Base-by-base conservation (phyloP, 306 rosid species). In the Lupinus albus region DNA sequence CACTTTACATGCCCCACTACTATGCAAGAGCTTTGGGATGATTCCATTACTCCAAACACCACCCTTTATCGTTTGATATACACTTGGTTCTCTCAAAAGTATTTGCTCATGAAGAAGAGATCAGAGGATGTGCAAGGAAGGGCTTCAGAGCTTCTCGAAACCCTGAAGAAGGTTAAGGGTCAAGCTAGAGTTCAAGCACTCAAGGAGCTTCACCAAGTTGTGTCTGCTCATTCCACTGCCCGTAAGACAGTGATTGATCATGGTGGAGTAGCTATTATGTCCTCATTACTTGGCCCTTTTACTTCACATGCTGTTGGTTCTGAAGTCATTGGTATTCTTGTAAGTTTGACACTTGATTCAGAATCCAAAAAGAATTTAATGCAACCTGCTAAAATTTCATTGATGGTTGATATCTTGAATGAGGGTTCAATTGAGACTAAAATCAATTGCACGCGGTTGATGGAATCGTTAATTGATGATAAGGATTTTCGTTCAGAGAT, bases 21-120 rank as follows among this genome's bases (percentile, higher is more conserved):
- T 17, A 85, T 88, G 95, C 95, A 88, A 36, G 95, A 85, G 85
- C 95, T 88, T 38, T 88, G 95, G 95, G 87, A 88, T n/a, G 94
- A 87, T 70, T 83, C 90, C 7, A 35, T 87, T 15, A 87, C 90
- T 5, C 94, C 94, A 1, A 87, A 85, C 78, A 78, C 82, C 14
- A 87, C 94, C 7, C 90, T 87, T 11, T 76, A 82, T 65, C 76
- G 88, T 25, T 68, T 88, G 11, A 88, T 81, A 3, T 74, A 57
- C 69, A 77, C 90, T 0, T 87, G 94, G 94, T 87, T 87, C 71
- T 83, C 90, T 14, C 94, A 83, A 78, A 87, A 85, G 86, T 87
- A 87, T 51, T 32, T 76, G 58, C 79, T 78, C 3, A 85, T 84
- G 94, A 87, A 81, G 88, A 87, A 87, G 81, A 77, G 84, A 72